Percentiles rank a stretch among this genome's conserved stretches.
Conservation (phyloP, 2,329 filamentous ascomycete genomes). For the Phoma herbarum region DNA sequence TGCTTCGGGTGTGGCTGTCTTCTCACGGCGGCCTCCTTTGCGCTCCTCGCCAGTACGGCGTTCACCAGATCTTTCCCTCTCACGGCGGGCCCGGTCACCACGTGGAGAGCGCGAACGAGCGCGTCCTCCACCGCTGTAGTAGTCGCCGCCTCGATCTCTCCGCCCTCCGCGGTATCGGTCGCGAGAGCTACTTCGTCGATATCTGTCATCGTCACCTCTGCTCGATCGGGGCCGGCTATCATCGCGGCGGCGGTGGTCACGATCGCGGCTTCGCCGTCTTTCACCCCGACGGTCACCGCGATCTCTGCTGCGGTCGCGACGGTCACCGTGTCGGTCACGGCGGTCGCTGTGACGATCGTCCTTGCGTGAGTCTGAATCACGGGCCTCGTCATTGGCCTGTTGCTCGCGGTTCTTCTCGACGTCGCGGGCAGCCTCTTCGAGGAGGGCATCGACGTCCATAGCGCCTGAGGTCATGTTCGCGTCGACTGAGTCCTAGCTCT, state of each 20-base stretch:
- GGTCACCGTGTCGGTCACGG: conserved; percentile 39
- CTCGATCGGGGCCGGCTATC: conserved; percentile 43
- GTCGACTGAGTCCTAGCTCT: conserved; percentile 30
- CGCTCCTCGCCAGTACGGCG: conserved; percentile 53
- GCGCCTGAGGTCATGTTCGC: conserved; percentile 46
- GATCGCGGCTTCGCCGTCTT: conserved; percentile 45
- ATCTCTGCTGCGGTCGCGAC: conserved; percentile 42
- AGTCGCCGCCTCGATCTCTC: conserved; percentile 50
- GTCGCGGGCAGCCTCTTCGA: conserved; percentile 66
- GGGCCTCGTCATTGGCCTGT: conserved; percentile 29
- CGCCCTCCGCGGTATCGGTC: conserved; percentile 41
- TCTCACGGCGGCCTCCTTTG: conserved; percentile 46
- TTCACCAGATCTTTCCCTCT: conserved; percentile 63
- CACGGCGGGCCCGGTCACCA: conserved; percentile 57
- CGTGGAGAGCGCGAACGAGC: conserved; percentile 51
- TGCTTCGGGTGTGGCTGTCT: conserved; percentile 71
- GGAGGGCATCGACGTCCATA: conserved; percentile 86
- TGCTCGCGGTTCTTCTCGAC: conserved; percentile 31
- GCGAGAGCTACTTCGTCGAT: conserved; percentile 37
- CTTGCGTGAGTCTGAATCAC: conserved; percentile 43
- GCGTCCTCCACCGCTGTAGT: conserved; percentile 50
- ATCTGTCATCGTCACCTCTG: conserved; percentile 51
- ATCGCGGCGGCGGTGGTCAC: conserved; percentile 42
- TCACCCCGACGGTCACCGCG: conserved; percentile 44
- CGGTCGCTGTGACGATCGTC: conserved; percentile 38